Evolutionary conservation across 2,329 filamentous ascomycete species (phyloP), one percentile per base, ranked within the genome.

Genomic region (Bipolaris zeicola): DNA sequence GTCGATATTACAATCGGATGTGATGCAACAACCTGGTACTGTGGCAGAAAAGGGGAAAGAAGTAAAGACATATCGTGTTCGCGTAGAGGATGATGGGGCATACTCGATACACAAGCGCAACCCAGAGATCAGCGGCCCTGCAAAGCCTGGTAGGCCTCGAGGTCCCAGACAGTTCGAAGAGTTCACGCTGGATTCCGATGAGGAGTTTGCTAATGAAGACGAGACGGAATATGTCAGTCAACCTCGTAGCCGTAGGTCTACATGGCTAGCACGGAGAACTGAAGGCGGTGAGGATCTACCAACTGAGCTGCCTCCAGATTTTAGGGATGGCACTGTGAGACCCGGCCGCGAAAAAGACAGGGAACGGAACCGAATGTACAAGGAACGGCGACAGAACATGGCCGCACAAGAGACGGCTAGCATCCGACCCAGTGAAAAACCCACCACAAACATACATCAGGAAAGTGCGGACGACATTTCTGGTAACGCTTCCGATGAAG

Each of bases 141-240:
- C 52, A 34, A 66, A 69, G 58, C 51, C 65, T 48, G 65, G 65
- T 14, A 64, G 60, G 47, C 61, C 67, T 47, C 63, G 60, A 11
- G 63, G 63, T 10, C 59, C 63, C 6, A 56, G 43, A 16, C 61
- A 76, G 18, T 81, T 77, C 50, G 80, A 82, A 63, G 79, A 82
- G 50, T 73, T 81, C 18, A 77, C 76, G 11, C 70, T 82, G 33
- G 79, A 78, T 26, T 79, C 78, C 1, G 79, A 81, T 22, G 76
- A 78, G 3, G 79, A 81, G 14, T 63, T 69, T 8, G 68, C 63
- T 2, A 66, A 68, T n/a, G 65, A 67, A 7, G 52, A 62, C 13
- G 64, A 59, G 10, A 47, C 43, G 4, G 60, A 57, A 26, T 55
- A 58, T 3, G 56, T 60, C 22, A 61, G 63, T 26, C 67, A 62